phyloP scores from a whole-genome alignment of 2,329 filamentous ascomycete genomes.

The Pseudocercospora vitis region DNA sequence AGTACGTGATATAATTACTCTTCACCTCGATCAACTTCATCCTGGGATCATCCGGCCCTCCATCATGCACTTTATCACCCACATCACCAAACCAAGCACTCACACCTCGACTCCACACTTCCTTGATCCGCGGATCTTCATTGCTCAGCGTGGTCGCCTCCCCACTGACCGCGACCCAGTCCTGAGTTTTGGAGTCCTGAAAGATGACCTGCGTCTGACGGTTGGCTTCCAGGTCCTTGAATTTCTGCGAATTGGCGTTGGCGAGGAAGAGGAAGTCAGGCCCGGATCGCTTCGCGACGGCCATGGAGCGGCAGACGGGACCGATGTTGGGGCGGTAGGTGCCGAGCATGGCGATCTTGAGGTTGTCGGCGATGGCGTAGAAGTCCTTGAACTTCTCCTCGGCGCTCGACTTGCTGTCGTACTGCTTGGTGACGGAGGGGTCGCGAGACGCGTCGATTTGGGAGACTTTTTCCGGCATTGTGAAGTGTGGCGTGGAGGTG shows the following conservation, averaged over 20 bases:
- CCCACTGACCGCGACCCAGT: slow-evolving; percentile 51
- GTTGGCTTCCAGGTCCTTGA: slow-evolving; percentile 47
- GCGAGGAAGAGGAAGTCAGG: slow-evolving; percentile 54
- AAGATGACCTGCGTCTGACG: slow-evolving; percentile 47
- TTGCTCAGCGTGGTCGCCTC: slow-evolving; percentile 44
- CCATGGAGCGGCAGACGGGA: slow-evolving; percentile 51
- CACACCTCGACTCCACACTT: slow-evolving; percentile 44
- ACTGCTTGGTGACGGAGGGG: slow-evolving; percentile 52
- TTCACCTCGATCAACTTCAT: slow-evolving; percentile 43
- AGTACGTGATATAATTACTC: slow-evolving; percentile 36
- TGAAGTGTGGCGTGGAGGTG: slow-evolving; percentile 30
- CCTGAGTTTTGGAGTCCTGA: slow-evolving; percentile 48
- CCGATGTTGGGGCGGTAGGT: slow-evolving; percentile 46
- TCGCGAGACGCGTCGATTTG: slow-evolving; percentile 47
- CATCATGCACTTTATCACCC: slow-evolving; percentile 51
- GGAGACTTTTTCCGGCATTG: slow-evolving; percentile 49
- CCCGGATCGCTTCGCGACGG: slow-evolving; percentile 56
- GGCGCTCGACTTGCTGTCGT: slow-evolving; percentile 45
- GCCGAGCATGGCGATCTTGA: slow-evolving; percentile 47
- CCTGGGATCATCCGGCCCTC: slow-evolving; percentile 48
- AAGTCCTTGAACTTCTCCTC: slow-evolving; percentile 51
- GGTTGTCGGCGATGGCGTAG: slow-evolving; percentile 48
- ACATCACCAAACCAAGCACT: slow-evolving; percentile 54
- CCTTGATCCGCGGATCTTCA: slow-evolving; percentile 51
- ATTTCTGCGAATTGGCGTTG: slow-evolving; percentile 51